Evolutionary conservation across 441 rosid genomes (phyloP).

Genomic region (Corymbia calophylla): DNA sequence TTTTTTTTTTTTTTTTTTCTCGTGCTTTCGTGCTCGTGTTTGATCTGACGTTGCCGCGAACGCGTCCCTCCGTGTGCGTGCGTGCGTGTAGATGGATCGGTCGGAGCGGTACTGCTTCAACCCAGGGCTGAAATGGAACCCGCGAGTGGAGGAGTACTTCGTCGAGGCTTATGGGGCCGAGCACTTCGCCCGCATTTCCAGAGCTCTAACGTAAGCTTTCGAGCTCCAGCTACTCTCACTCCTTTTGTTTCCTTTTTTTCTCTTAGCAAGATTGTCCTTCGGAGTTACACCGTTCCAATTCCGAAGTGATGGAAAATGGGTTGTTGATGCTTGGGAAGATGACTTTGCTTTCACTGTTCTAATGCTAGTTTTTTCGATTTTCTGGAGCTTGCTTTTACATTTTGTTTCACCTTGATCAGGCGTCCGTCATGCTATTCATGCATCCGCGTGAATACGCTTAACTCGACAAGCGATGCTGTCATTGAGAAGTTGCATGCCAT

Average conservation of each 20-base stretch:
- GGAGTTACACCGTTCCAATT: not conserved
- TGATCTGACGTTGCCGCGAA: not conserved
- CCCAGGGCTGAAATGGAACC: constrained; percentile 73
- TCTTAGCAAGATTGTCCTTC: not conserved
- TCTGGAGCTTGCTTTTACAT: not conserved
- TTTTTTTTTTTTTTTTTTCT: no score
- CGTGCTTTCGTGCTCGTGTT: not conserved
- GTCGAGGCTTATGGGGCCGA: constrained; percentile 67
- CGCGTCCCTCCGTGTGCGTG: not conserved
- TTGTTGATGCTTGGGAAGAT: not conserved
- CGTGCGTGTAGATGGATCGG: constrained; percentile 41
- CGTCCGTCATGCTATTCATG: constrained; percentile 84
- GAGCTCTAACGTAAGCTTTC: constrained; percentile 61
- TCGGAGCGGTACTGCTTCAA: constrained; percentile 71
- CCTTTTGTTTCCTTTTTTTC: not conserved
- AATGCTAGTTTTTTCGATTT: not conserved
- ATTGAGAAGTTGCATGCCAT: constrained; percentile 55
- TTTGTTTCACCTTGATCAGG: constrained; percentile 27
- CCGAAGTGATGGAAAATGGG: not conserved
- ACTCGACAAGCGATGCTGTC: constrained; percentile 58
- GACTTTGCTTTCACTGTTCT: not conserved
- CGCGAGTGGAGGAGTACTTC: constrained; percentile 80
- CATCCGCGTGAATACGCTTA: constrained; percentile 76
- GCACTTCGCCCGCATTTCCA: constrained; percentile 72
- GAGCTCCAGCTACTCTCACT: not conserved